Conservation (phyloP, 1,284 basidiomycete species). For the Sporisorium graminicola region DNA sequence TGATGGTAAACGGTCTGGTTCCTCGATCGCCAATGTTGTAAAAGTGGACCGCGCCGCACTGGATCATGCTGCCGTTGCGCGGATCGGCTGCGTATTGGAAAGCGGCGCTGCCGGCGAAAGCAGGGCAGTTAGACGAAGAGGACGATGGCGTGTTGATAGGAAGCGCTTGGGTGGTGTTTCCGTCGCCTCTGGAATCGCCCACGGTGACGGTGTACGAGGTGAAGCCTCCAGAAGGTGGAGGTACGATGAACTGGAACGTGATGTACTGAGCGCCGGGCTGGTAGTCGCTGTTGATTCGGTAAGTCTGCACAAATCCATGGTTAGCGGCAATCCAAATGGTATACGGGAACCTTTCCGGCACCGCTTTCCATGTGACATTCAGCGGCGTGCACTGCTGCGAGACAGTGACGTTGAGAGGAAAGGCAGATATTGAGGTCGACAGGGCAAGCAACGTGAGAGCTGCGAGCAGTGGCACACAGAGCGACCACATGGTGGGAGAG, state of each 20-base stretch:
- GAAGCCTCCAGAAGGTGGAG: conserved; percentile 38
- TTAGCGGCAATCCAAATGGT: conserved; percentile 53
- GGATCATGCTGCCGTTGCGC: conserved; percentile 36
- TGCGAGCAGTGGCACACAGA: conserved; percentile 12
- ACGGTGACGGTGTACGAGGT: conserved; percentile 44
- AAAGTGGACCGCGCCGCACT: conserved; percentile 49
- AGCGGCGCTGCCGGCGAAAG: conserved; percentile 38
- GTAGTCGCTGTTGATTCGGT: conserved; percentile 46
- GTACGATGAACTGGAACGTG: conserved; percentile 56
- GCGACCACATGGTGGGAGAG: conserved; percentile 16
- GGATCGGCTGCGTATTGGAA: conserved; percentile 52
- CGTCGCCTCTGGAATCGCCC: conserved; percentile 47
- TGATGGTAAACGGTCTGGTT: conserved; percentile 56
- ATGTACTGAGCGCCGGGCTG: conserved; percentile 39
- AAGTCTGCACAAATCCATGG: conserved; percentile 47
- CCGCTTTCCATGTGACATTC: conserved; percentile 54
- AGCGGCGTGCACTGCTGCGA: conserved; percentile 56
- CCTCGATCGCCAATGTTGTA: conserved; percentile 55
- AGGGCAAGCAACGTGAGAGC: conserved; percentile 14
- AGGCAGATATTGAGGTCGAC: conserved; percentile 9
- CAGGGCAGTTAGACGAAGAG: conserved; percentile 28
- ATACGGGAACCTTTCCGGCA: conserved; percentile 38
- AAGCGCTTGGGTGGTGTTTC: conserved; percentile 46
- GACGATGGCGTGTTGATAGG: conserved; percentile 26
- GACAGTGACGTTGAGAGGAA: conserved; percentile 39